phyloP scores from a whole-genome alignment of 805 yeast genomes.

The Barnettozyma sucrosica region DNA sequence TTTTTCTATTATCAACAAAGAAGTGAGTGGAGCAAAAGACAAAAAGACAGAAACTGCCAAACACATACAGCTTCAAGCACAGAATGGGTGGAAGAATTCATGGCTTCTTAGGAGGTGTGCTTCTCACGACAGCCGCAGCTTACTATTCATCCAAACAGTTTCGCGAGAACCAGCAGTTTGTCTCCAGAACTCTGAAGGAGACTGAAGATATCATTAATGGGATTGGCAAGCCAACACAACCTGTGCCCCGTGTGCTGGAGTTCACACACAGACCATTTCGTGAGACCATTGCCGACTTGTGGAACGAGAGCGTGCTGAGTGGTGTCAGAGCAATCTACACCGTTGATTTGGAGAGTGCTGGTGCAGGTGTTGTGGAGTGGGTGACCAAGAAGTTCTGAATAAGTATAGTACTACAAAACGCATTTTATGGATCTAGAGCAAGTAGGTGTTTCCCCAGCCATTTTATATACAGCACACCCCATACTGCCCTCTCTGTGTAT shows the following conservation, averaged over 20 bases:
- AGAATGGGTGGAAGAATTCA: constrained; percentile 45
- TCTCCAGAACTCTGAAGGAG: constrained; percentile 41
- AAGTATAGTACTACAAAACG: not conserved
- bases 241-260: constrained; percentile 40
- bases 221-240: constrained; percentile 38
- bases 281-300: constrained; percentile 69
- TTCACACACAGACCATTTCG: constrained; percentile 40
- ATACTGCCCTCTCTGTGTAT: not conserved
- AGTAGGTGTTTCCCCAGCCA: not conserved
- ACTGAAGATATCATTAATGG: constrained; percentile 47
- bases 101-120: constrained; percentile 52
- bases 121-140: constrained; percentile 56
- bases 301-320: constrained; percentile 69
- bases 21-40: not conserved
- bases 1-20: not conserved
- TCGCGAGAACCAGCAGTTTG: constrained; percentile 38
- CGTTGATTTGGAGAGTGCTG: constrained; percentile 40
- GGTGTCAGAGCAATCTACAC: constrained; percentile 60
- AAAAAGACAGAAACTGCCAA: not conserved
- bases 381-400: constrained; percentile 1
- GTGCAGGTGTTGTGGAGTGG: constrained; percentile 9
- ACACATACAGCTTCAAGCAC: not conserved
- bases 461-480: not conserved
- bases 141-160: constrained; percentile 58
- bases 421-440: not conserved